Percentiles rank a stretch among this genome's conserved stretches.
These are phyloP conservation scores for Panaeolus cyanescens DNA, from an alignment of 768 basidiomycete species.

Conservation along the genomic window DNA sequence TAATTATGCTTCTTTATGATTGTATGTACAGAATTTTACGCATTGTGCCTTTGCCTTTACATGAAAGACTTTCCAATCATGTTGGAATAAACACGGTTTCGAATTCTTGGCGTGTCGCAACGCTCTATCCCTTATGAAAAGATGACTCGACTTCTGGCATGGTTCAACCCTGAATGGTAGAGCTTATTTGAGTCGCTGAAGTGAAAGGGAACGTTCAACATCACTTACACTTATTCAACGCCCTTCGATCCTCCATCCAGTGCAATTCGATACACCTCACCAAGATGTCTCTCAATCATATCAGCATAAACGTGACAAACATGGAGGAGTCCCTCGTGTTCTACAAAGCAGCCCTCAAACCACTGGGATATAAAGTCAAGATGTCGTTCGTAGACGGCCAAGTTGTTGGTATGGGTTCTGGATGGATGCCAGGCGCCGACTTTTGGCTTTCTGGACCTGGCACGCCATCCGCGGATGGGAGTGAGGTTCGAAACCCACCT, in stretches of 20 bases:
- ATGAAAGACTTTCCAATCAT: too few relatives aligned
- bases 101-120: too few relatives aligned
- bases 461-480: constrained; percentile 7
- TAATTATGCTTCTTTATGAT: too few relatives aligned
- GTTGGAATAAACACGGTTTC: too few relatives aligned
- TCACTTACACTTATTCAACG: too few relatives aligned
- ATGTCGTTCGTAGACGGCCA: constrained; percentile 10
- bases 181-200: too few relatives aligned
- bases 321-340: constrained; percentile 10
- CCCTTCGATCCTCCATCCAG: background rate
- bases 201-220: too few relatives aligned
- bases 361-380: constrained; percentile 14
- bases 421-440: constrained; percentile 8
- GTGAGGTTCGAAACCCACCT: constrained; percentile 5
- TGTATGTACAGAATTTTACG: too few relatives aligned
- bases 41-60: too few relatives aligned
- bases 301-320: constrained; percentile 9
- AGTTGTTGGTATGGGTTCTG: constrained; percentile 10
- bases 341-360: constrained; percentile 15
- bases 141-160: too few relatives aligned
- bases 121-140: too few relatives aligned
- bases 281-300: constrained; percentile 16
- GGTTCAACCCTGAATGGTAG: too few relatives aligned
- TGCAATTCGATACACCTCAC: background rate
- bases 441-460: constrained; percentile 17